Evolutionary conservation across 306 rosid species (phyloP), one percentile per base, ranked within the genome.

Genomic region (Sphenostylis stenocarpa): DNA sequence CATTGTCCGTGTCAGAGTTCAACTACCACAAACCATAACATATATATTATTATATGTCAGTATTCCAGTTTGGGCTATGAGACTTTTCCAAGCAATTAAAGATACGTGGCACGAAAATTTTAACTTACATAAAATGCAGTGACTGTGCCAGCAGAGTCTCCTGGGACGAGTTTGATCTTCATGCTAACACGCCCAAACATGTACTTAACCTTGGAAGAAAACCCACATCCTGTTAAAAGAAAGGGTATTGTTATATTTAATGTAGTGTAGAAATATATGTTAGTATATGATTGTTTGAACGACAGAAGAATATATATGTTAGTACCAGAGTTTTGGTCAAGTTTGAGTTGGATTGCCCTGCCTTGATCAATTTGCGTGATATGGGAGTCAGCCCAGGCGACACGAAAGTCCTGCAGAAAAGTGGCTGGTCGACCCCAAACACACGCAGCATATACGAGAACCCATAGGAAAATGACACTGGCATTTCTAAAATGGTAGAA

Each of bases 121-220:
- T 15, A 62, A 82, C 84, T 38, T 71, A 95, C 98, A 75, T 95
- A 95, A 72, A 95, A 95, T 49, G 98, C 98, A 7, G 98, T 92
- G 52, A 95, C 98, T 0, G 97, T 95, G 33, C 98, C 98, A 1
- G 98, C 98, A 21, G 98, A 95, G 80, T 95, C 98, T 17, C 97
- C 97, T 0, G 96, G 89, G 31, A 92, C 33, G 67, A 95, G 97
- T 80, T 95, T 95, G 91, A 95, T 89, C 90, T 92, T 92, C 96
- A 95, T 95, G 89, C 97, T 95, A 68, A 92, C 95, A 49, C 91
- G 96, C 3, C 98, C 98, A 45, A 90, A 95, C 84, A 95, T 58
- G 85, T 89, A 92, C 76, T 89, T 85, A 5, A 23, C 77, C 76
- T 78, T 89, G 29, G 98, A 95, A 72, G 97, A 84, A 81, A 95